These are phyloP conservation scores for Hypholoma fasciculare DNA, from an alignment of 768 basidiomycete species.

Conservation along the genomic window DNA sequence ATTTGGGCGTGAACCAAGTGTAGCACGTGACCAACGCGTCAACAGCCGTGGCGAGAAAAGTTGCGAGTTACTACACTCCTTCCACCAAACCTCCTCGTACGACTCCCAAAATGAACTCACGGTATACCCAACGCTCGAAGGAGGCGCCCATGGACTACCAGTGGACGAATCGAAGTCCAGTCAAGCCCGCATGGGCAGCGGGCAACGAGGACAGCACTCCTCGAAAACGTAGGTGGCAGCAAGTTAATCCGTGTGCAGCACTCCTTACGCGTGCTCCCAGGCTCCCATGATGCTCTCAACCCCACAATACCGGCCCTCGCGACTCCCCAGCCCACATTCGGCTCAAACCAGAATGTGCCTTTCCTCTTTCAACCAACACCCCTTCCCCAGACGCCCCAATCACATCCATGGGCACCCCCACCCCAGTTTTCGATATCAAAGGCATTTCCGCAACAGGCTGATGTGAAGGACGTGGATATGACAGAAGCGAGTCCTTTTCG, in stretches of 20 bases:
- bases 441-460: conserved; percentile 50
- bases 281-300: conserved; percentile 42
- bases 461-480: conserved; percentile 76
- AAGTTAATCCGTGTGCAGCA: background rate
- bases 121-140: conserved; percentile 49
- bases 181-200: conserved; percentile 60
- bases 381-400: conserved; percentile 43
- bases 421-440: conserved; percentile 58
- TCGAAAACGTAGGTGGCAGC: conserved; percentile 60
- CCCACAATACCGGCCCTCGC: conserved; percentile 40
- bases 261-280: conserved; percentile 12
- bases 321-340: conserved; percentile 51
- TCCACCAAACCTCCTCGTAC: background rate
- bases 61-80: background rate
- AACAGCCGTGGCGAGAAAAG: conserved; percentile 25
- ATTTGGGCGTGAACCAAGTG: conserved; percentile 2
- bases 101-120: conserved; percentile 6
- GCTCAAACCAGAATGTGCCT: conserved; percentile 65
- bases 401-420: conserved; percentile 69
- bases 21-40: conserved; percentile 37
- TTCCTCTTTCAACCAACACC: conserved; percentile 61
- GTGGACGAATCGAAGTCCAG: conserved; percentile 67
- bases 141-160: conserved; percentile 92
- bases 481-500: conserved; percentile 58
- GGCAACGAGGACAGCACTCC: conserved; percentile 49